These are phyloP conservation scores for Trichophyton equinum DNA, from an alignment of 2,329 filamentous ascomycete genomes.

Conservation along the genomic window DNA sequence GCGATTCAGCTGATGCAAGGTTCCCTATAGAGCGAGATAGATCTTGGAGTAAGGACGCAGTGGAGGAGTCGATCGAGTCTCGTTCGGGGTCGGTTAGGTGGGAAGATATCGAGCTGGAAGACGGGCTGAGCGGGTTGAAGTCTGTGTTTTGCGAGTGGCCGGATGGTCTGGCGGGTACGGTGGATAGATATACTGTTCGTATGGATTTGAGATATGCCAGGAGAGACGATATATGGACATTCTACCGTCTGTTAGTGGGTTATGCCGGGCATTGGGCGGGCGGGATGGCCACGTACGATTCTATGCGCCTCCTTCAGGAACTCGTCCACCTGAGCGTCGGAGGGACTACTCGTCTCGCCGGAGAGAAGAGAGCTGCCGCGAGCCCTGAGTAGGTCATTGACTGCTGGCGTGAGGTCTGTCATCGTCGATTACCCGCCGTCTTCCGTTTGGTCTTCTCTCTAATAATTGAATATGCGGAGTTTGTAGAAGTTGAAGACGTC, in stretches of 20 bases:
- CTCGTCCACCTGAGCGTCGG: slow-evolving; percentile 49
- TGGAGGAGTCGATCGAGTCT: slow-evolving; percentile 75
- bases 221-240: slow-evolving; percentile 70
- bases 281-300: slow-evolving; percentile 50
- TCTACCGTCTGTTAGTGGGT: slow-evolving; percentile 40
- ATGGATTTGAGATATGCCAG: slow-evolving; percentile 69
- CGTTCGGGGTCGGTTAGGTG: slow-evolving; percentile 68
- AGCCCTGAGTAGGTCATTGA: slow-evolving; percentile 26
- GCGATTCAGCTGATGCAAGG: slow-evolving; percentile 67
- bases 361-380: slow-evolving; percentile 27
- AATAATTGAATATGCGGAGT: too few relatives aligned
- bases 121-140: slow-evolving; percentile 20
- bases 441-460: too few relatives aligned
- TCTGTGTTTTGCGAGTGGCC: slow-evolving; percentile 25
- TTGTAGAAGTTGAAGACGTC: too few relatives aligned
- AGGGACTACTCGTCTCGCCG: slow-evolving; percentile 15
- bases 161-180: slow-evolving; percentile 50
- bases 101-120: slow-evolving; percentile 16
- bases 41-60: slow-evolving; percentile 72
- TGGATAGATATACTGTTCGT: slow-evolving; percentile 83
- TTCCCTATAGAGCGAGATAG: slow-evolving; percentile 69
- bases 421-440: slow-evolving; percentile 17
- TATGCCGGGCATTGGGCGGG: neutral
- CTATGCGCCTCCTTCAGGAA: slow-evolving; percentile 90
- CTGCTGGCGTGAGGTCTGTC: slow-evolving; percentile 30